Evolutionary conservation across 2,329 filamentous ascomycete genomes (phyloP).

Genomic region (Whalleya microplaca): DNA sequence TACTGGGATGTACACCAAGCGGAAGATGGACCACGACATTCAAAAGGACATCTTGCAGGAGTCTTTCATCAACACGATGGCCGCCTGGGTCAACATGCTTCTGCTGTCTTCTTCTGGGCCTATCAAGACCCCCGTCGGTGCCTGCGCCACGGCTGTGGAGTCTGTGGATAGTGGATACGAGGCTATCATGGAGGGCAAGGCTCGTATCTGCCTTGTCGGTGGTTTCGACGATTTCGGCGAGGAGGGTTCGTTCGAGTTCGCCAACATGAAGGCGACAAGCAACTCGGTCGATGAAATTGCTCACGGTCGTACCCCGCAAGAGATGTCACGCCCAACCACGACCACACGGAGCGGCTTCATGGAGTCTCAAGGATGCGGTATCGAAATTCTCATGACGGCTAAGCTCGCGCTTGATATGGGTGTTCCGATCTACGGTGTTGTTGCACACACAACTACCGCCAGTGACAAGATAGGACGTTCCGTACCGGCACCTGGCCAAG

Average conservation of each 20-base stretch:
- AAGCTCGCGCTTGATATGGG: constrained; percentile 97
- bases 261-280: constrained; percentile 99
- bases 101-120: constrained; percentile 94
- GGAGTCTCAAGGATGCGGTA: constrained; percentile 98
- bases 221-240: constrained; percentile 99
- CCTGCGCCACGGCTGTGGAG: constrained; percentile 95
- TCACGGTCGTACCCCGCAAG: constrained; percentile 90
- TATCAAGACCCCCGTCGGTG: constrained; percentile 98
- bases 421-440: constrained; percentile 93
- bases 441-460: constrained; percentile 92
- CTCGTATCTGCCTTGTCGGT: constrained; percentile 94
- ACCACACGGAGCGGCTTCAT: constrained; percentile 98
- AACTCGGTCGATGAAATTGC: constrained; percentile 96
- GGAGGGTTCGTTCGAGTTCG: constrained; percentile 98
- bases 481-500: constrained; percentile 93
- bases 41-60: constrained; percentile 99
- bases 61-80: constrained; percentile 99
- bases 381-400: constrained; percentile 98
- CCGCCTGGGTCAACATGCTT: constrained; percentile 99
- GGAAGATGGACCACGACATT: constrained; percentile 93
- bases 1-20: constrained; percentile 97
- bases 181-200: constrained; percentile 98
- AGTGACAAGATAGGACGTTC: constrained; percentile 99
- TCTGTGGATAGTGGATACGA: constrained; percentile 98
- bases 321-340: constrained; percentile 97